A percentile compares a stretch with the other conserved stretches of the same genome.
Evolutionary conservation across 2,329 filamentous ascomycete genomes (phyloP).

Genomic region (Xylaria sp.): DNA sequence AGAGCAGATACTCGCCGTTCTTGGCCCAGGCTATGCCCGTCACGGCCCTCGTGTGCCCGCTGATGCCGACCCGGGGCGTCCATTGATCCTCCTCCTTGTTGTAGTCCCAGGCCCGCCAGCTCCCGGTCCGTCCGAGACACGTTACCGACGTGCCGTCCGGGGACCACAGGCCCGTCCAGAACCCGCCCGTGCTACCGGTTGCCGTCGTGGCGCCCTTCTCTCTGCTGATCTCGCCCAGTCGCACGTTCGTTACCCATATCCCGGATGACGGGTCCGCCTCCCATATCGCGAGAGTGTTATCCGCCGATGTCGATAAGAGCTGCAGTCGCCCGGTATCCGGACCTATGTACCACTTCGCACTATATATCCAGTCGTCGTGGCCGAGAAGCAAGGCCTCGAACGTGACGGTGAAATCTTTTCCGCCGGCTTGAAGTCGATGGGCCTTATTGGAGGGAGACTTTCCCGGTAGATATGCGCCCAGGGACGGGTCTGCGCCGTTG

Average conservation of each 20-base stretch:
- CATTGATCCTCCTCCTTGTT: conserved; percentile 71
- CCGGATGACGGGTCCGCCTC: conserved; percentile 84
- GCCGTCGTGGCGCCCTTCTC: conserved; percentile 97
- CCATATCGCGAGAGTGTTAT: conserved; percentile 96
- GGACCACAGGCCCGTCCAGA: conserved; percentile 96
- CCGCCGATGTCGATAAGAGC: conserved; percentile 89
- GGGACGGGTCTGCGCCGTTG: conserved; percentile 63
- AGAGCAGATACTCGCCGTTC: conserved; percentile 84
- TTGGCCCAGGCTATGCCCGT: conserved; percentile 86
- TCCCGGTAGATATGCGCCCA: conserved; percentile 69
- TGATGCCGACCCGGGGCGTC: conserved; percentile 79
- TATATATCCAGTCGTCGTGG: conserved; percentile 99
- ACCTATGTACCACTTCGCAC: conserved; percentile 75
- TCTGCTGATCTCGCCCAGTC: conserved; percentile 91
- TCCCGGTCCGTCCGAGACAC: conserved; percentile 88
- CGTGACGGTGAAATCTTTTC: conserved; percentile 78
- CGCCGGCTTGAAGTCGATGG: conserved; percentile 73
- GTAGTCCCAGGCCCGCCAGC: conserved; percentile 88
- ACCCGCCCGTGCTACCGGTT: conserved; percentile 93
- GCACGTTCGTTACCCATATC: conserved; percentile 87
- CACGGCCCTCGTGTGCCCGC: conserved; percentile 84
- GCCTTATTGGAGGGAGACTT: conserved; percentile 89
- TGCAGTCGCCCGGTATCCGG: conserved; percentile 65
- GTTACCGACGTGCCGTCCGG: conserved; percentile 78
- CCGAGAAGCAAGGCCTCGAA: conserved; percentile 95